Percentiles rank a stretch among this genome's conserved stretches.
These are phyloP conservation scores for Neurospora sp. DNA, from an alignment of 2,329 filamentous ascomycete species.

Conservation along the genomic window DNA sequence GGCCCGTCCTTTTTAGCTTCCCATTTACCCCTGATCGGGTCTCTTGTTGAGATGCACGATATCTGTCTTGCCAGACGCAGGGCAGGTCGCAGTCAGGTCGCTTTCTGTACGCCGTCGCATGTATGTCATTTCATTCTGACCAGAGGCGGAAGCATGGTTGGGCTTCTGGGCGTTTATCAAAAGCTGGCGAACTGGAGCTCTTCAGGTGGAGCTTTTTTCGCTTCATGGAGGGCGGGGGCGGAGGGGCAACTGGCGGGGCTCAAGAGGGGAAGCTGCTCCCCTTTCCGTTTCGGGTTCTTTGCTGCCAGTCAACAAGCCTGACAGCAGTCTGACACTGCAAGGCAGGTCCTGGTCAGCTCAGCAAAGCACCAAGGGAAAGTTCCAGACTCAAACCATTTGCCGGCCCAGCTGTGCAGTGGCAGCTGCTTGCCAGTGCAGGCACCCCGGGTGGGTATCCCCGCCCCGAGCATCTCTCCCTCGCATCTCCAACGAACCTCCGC, in stretches of 20 bases:
- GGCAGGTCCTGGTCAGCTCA: neutral
- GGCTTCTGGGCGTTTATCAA: neutral
- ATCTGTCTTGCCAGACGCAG: neutral
- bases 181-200: neutral
- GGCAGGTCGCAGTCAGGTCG: neutral
- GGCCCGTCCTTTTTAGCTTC: neutral
- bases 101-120: neutral
- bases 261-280: neutral
- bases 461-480: neutral
- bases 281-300: neutral
- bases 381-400: neutral
- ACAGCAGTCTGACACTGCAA: neutral
- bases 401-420: neutral
- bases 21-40: neutral
- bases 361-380: neutral
- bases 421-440: neutral
- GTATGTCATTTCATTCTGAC: neutral
- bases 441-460: neutral
- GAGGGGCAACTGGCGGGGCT: neutral
- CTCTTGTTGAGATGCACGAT: neutral
- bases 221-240: neutral
- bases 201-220: neutral
- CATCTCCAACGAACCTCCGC: neutral
- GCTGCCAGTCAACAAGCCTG: neutral
- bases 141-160: neutral